A percentile compares a stretch with the other conserved stretches of the same genome.
These are phyloP conservation scores for Leccinum disarticulatum DNA, from an alignment of 768 basidiomycete species.

Conservation along the genomic window DNA sequence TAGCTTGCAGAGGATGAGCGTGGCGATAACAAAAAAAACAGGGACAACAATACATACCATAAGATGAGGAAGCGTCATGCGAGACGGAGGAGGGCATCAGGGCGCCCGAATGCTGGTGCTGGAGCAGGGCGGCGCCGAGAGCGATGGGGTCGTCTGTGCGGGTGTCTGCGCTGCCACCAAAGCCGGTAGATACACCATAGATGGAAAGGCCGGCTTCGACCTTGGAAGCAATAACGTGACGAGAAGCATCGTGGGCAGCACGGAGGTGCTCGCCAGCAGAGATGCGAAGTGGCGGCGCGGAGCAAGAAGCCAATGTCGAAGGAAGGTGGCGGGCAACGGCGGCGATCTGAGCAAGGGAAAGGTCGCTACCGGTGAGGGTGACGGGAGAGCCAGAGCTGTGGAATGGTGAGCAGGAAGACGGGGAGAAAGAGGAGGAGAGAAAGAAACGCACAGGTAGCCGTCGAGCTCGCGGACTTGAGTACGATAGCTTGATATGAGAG, in stretches of 20 bases:
- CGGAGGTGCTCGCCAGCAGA: conserved; percentile 33
- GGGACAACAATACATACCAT: conserved; percentile 6
- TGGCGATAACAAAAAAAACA: no score
- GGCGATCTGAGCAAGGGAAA: conserved; percentile 77
- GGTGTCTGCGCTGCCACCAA: conserved; percentile 87
- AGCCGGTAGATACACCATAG: conserved; percentile 84
- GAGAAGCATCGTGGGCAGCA: conserved; percentile 59
- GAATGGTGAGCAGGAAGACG: conserved; percentile 1
- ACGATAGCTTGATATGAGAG: conserved; percentile 56
- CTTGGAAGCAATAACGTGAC: conserved; percentile 25
- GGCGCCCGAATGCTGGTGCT: conserved; percentile 79
- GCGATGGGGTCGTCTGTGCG: conserved; percentile 71
- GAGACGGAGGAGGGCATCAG: conserved; percentile 52
- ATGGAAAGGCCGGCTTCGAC: conserved; percentile 53
- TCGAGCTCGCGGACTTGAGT: conserved; percentile 62
- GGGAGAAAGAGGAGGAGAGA: not conserved
- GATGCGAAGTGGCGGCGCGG: conserved; percentile 24
- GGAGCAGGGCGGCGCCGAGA: conserved; percentile 80
- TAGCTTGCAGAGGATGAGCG: conserved; percentile 8
- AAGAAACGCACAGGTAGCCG: conserved; percentile 51
- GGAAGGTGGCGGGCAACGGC: conserved; percentile 62
- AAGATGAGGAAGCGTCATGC: not conserved
- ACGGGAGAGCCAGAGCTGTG: conserved; percentile 62
- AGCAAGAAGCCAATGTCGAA: conserved; percentile 41
- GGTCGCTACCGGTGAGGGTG: conserved; percentile 63